Percentiles rank a stretch among this genome's conserved stretches.
Conservation (phyloP, 2,329 filamentous ascomycete genomes). For the Helotiales sp. region DNA sequence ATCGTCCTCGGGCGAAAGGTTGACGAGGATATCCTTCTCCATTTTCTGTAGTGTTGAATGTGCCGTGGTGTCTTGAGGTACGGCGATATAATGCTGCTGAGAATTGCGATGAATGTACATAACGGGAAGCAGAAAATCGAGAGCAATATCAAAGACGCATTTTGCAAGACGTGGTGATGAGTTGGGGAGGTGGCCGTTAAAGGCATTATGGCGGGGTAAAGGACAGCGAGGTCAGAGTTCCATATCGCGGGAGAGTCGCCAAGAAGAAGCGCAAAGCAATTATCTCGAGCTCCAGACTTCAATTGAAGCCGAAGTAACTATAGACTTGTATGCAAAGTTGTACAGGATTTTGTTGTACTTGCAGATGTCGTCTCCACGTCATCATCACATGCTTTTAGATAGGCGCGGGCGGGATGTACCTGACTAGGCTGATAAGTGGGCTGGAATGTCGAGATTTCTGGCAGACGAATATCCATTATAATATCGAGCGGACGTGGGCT, state of each 20-base stretch:
- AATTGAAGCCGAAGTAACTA: too few species aligned
- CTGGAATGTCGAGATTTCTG: background rate
- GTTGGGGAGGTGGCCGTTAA: conserved; percentile 21
- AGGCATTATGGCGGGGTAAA: conserved; percentile 10
- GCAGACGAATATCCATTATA: background rate
- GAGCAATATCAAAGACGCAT: conserved; percentile 43
- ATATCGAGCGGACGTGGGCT: too few species aligned
- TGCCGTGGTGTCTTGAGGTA: conserved; percentile 13
- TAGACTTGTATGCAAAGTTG: background rate
- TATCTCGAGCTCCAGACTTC: background rate
- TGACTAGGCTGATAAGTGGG: conserved; percentile 1
- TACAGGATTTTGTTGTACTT: background rate
- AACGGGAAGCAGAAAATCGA: conserved; percentile 23
- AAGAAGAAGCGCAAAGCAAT: background rate
- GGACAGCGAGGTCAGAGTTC: background rate
- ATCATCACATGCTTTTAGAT: conserved; percentile 2
- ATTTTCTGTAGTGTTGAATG: conserved; percentile 20
- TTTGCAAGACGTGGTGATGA: conserved; percentile 45
- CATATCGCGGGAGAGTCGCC: background rate
- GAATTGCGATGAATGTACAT: conserved; percentile 22
- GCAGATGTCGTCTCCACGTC: background rate
- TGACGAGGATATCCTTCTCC: conserved; percentile 25
- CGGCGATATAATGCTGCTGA: conserved; percentile 17
- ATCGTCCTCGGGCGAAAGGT: conserved; percentile 46
- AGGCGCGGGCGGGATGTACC: background rate